Base-by-base conservation (phyloP, 257 asterid species). In the Catharanthus roseus region DNA sequence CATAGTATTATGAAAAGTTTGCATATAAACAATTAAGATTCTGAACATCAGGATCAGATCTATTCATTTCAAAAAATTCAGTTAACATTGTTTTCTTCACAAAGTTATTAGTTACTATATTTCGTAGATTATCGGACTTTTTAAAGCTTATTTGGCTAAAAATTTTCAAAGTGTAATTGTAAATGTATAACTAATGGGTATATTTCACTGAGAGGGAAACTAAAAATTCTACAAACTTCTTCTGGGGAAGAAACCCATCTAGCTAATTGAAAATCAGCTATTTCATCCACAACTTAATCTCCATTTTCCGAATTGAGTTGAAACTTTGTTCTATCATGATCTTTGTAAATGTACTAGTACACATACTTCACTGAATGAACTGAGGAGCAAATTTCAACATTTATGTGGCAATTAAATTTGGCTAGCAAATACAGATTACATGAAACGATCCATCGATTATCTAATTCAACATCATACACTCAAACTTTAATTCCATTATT, bases 301-400 rank as follows among this genome's bases (percentile, higher is more conserved):
- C n/a, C n/a, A n/a, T n/a, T n/a, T n/a, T n/a, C n/a, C n/a, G n/a
- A n/a, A n/a, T n/a, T 42, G 0, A 65, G 53, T 7, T 39, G 53
- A 11, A 39, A 65, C 19, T 1, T 4, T 29, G 39, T 65, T 10
- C 11, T 65, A 11, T 65, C 69, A 65, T 65, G 47, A 1, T 54
- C 34, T 65, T 38, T 65, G 5, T n/a, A 65, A 36, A 65, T 65
- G 34, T 65, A 65, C 5, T 65, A 39, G 21, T 65, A 65, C 5
- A 65, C 13, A 39, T 65, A 65, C 26, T 65, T 65, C 1, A 65
- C 21, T 1, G 54, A 47, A 6, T 10, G 10, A 10, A 65, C 42
- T 0, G 70, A 8, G n/a, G 54, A 65, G 23, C 56, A 65, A 65
- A 65, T 21, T 4, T 65, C 70, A n/a, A 65, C 51, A 10, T 39